Conservation (phyloP, 805 yeast genomes). For the Yamadazyma insecticola region DNA sequence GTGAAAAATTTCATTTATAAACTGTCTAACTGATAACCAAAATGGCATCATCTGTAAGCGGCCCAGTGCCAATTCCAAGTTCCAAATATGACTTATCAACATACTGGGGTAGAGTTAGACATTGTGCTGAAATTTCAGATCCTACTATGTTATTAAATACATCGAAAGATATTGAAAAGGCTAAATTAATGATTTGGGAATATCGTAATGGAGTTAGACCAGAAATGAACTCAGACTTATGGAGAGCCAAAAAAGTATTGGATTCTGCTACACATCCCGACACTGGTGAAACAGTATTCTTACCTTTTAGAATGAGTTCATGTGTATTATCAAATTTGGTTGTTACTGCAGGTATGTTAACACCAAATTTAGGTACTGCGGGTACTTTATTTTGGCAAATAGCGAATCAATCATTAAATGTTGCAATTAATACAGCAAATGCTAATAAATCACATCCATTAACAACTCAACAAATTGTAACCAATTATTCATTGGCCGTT, state of each 20-base stretch:
- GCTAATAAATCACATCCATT: slow-evolving; percentile 94
- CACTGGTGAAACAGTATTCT: slow-evolving; percentile 84
- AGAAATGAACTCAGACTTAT: slow-evolving; percentile 71
- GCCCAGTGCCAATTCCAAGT: slow-evolving; percentile 72
- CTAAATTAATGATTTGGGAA: slow-evolving; percentile 63
- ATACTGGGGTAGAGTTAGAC: slow-evolving; percentile 92
- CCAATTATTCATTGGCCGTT: slow-evolving; percentile 84
- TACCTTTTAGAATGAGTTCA: slow-evolving; percentile 97
- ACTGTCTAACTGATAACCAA: too few species aligned
- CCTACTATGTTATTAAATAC: slow-evolving; percentile 85
- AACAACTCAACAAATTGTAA: slow-evolving; percentile 68
- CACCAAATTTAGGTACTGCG: slow-evolving; percentile 83
- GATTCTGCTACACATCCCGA: slow-evolving; percentile 97
- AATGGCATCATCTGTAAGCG: slow-evolving; percentile 90
- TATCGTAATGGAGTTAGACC: slow-evolving; percentile 66
- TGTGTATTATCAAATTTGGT: slow-evolving; percentile 91
- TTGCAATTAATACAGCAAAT: slow-evolving; percentile 93
- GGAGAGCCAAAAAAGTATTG: slow-evolving; percentile 82
- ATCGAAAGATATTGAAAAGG: slow-evolving; percentile 52
- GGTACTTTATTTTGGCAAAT: slow-evolving; percentile 98
- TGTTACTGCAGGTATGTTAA: slow-evolving; percentile 96
- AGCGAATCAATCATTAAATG: slow-evolving; percentile 94
- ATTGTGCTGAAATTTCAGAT: slow-evolving; percentile 88
- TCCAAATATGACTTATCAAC: slow-evolving; percentile 77
- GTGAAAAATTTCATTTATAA: slow-evolving; percentile 2